These are phyloP conservation scores for Cadophora luteo-olivacea DNA, from an alignment of 2,329 filamentous ascomycete genomes.

Conservation along the genomic window DNA sequence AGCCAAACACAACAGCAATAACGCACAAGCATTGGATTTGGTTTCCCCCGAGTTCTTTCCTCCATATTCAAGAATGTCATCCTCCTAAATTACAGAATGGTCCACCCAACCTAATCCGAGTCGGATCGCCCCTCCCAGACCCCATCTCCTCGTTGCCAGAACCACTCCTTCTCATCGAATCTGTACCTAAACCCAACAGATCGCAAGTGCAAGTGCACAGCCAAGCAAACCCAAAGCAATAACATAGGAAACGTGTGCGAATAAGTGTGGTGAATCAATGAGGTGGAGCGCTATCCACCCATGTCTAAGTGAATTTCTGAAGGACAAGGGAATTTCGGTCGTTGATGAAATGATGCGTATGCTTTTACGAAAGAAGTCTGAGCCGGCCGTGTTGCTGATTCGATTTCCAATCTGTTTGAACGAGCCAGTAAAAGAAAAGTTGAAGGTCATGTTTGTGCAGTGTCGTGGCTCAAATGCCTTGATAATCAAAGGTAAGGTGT, in stretches of 20 bases:
- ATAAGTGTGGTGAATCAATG: conserved; percentile 12
- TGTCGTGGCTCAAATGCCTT: conserved; percentile 14
- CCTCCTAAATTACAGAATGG: conserved; percentile 40
- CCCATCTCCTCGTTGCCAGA: not conserved
- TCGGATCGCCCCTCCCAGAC: not conserved
- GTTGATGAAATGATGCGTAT: conserved; percentile 14
- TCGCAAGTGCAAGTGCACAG: conserved; percentile 1
- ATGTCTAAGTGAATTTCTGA: conserved; percentile 19
- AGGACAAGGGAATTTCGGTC: conserved; percentile 10
- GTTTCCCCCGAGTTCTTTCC: not conserved
- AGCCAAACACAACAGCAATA: conserved; percentile 11
- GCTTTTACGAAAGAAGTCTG: conserved; percentile 22
- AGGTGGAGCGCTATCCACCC: conserved; percentile 18
- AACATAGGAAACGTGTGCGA: conserved; percentile 15
- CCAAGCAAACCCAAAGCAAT: conserved; percentile 1
- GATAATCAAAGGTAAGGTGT: not conserved
- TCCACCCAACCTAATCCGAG: conserved; percentile 17
- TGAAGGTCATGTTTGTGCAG: conserved; percentile 19
- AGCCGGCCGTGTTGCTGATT: conserved; percentile 10
- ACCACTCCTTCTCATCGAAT: conserved; percentile 13
- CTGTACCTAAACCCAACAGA: not conserved
- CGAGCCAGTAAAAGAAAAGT: conserved; percentile 4
- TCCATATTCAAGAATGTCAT: conserved; percentile 21
- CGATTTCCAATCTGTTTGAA: not conserved
- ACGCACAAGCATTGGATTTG: conserved; percentile 1